Conservation (phyloP, 176 grass and related monocot species). For the Oropetium thomaeum region DNA sequence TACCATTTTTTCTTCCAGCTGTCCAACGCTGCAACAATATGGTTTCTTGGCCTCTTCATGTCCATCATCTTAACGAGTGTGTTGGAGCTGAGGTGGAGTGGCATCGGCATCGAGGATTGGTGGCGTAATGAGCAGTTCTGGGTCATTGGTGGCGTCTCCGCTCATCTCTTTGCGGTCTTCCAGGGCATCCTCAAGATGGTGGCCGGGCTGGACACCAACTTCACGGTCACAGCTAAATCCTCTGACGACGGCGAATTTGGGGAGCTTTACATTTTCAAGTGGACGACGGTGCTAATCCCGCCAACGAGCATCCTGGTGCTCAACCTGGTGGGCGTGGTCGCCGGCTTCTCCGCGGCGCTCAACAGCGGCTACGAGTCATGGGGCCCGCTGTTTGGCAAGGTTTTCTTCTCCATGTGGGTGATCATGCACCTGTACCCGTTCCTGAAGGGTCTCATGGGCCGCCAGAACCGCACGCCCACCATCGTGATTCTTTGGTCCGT, state of each 20-base stretch:
- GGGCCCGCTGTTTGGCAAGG: slow-evolving; percentile 97
- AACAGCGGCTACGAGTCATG: slow-evolving; percentile 95
- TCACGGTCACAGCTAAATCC: slow-evolving; percentile 81
- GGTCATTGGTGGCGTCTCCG: slow-evolving; percentile 90
- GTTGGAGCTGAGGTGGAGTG: slow-evolving; percentile 92
- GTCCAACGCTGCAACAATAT: slow-evolving; percentile 79
- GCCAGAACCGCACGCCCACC: slow-evolving; percentile 91
- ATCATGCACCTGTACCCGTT: slow-evolving; percentile 97
- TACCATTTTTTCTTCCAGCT: slow-evolving; percentile 40
- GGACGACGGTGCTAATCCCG: slow-evolving; percentile 96
- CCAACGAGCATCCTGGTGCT: slow-evolving; percentile 82
- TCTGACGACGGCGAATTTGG: slow-evolving; percentile 71
- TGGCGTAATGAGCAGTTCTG: slow-evolving; percentile 99
- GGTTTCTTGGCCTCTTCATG: slow-evolving; percentile 87
- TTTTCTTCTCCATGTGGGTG: slow-evolving; percentile 98
- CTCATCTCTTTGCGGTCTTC: slow-evolving; percentile 94
- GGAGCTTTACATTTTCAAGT: slow-evolving; percentile 92
- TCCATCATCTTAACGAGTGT: slow-evolving; percentile 89
- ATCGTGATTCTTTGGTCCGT: slow-evolving; percentile 95
- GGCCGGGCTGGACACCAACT: slow-evolving; percentile 92
- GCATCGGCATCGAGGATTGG: slow-evolving; percentile 92
- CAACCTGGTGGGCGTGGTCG: slow-evolving; percentile 86
- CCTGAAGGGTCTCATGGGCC: slow-evolving; percentile 96
- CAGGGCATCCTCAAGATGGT: slow-evolving; percentile 95
- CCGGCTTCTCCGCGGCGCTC: slow-evolving; percentile 82